Percentiles rank a stretch among this genome's conserved stretches.
Evolutionary conservation across 305 asterid species (phyloP).

Genomic region (Fraxinus floribunda): DNA sequence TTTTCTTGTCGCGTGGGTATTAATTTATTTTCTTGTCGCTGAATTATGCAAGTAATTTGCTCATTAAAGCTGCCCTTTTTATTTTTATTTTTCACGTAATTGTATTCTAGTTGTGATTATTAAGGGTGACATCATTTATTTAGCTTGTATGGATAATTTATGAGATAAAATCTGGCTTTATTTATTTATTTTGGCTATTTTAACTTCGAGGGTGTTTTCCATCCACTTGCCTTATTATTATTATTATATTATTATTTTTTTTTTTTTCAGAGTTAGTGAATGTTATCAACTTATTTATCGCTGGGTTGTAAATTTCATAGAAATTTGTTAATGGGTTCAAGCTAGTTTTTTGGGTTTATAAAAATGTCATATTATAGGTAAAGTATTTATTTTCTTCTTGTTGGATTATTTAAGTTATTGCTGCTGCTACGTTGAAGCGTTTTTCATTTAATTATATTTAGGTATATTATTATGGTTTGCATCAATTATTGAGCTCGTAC

Average conservation of each 20-base stretch:
- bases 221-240: too few relatives aligned
- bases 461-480: background rate
- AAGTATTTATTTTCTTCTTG: background rate
- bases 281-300: background rate
- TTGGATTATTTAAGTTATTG: background rate
- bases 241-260: too few relatives aligned
- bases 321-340: background rate
- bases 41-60: background rate
- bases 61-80: background rate
- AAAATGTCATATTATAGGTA: background rate
- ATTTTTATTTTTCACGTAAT: background rate
- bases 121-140: background rate
- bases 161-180: slow-evolving; percentile 8
- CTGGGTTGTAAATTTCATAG: background rate
- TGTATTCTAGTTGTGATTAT: background rate
- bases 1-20: background rate
- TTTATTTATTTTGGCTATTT: background rate
- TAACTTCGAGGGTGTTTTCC: background rate
- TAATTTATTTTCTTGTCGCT: background rate
- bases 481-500: slow-evolving; percentile 14
- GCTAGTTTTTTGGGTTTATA: background rate
- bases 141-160: background rate
- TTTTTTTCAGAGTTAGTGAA: background rate
- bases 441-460: background rate
- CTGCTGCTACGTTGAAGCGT: background rate